Base-by-base conservation (phyloP, 2,329 filamentous ascomycete genomes). In the Fusarium palustre region DNA sequence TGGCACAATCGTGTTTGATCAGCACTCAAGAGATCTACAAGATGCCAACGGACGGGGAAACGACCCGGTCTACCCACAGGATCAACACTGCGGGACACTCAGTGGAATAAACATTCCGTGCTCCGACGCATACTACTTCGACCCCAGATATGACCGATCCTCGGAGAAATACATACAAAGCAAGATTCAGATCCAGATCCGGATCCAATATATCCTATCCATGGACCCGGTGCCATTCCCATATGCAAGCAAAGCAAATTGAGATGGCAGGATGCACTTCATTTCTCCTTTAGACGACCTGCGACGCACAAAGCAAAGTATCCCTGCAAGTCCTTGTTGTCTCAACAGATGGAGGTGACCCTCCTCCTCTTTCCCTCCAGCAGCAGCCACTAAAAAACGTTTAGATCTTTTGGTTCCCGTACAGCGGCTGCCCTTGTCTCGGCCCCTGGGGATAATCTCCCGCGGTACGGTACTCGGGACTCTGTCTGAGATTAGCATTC, bases 311-410 rank as follows among this genome's bases (percentile, higher is more conserved):
- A 46, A 55, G 60, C 16, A 53, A 36, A 31, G 20, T 33, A 54
- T 25, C 66, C 66, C 47, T 66, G 54, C 43, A 64, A 64, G 53
- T 47, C 52, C 13, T 66, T 66, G 66, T 62, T 68, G 36, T 52
- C 59, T 46, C 60, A 59, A 64, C 49, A 24, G 48, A 18, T 18
- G 20, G 28, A 15, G 25, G 42, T 18, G 7, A 13, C 43, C 16
- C 28, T 46, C 18, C 18, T n/a, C 11, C 10, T 46, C 18, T 34
- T 16, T 16, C 16, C 7, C 31, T 33, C 31, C 10, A 11, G 10
- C 10, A 30, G 10, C 28, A 30, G 12, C 18, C 15, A 49, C 30
- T 34, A 30, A 50, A 59, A 55, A 31, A 24, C 43, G 54, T 46
- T 59, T 33, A 59, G 59, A 46, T 66, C 33, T 25, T 49, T 43